Evolutionary conservation across 208 protist genomes (phyloP), one percentile per base, ranked within the genome.

Genomic region (Blastocrithidia nonstop): DNA sequence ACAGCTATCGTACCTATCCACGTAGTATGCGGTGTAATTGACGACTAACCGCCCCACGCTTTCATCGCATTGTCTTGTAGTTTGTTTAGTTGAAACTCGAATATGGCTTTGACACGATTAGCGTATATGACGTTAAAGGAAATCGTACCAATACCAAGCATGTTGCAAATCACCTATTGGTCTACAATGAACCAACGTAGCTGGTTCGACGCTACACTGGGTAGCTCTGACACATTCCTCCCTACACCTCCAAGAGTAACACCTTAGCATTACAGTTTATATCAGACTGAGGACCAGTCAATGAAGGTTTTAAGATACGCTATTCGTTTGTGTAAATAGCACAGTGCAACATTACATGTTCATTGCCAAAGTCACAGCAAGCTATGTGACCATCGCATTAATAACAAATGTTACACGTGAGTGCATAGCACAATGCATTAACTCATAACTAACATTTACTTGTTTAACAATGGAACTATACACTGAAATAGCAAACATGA

Each of bases 61-160:
- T 22, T 22, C 55, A 67, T 43, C 43, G 23, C 24, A 49, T 85
- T 1, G 13, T 49, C 21, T 38, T 89, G 3, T 33, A 70, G 15
- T 66, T 79, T 26, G 15, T 77, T 0, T 45, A 46, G 7, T 67
- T 73, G 47, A 47, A 83, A 15, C 36, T 83, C 7, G 66, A 70
- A 17, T 19, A 33, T 1, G 16, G 21, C 26, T 58, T 51, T 13
- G 75, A 86, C 53, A 15, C 40, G 1, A 50, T 86, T 23, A 29
- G 37, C 11, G 4, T 90, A 5, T 83, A 71, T 42, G 66, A 90
- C n/a, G n/a, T n/a, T n/a, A n/a, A n/a, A n/a, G n/a, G n/a, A n/a
- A n/a, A n/a, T n/a, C n/a, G n/a, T n/a, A n/a, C n/a, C n/a, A n/a
- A n/a, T n/a, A n/a, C n/a, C n/a, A n/a, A n/a, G n/a, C n/a, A n/a